Conservation (phyloP, 2,329 filamentous ascomycete genomes). For the Pestalotiopsis sp. region DNA sequence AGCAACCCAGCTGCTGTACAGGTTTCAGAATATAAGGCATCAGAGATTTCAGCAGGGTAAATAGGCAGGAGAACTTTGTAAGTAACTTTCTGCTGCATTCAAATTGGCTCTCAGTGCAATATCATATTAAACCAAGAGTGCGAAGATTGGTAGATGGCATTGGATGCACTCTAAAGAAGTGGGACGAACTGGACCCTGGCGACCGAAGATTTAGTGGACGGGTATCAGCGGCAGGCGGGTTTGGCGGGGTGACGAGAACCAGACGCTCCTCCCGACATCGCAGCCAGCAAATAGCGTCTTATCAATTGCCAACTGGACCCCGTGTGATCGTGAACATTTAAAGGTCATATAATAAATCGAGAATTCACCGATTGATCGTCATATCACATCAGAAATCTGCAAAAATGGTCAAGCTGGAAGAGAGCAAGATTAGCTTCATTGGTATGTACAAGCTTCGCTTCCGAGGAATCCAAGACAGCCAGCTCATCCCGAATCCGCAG, state of each 20-base stretch:
- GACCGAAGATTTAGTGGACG: neutral
- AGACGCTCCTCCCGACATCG: neutral
- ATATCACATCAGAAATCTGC: neutral
- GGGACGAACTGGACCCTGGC: neutral
- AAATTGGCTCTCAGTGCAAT: no score
- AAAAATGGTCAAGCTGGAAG: constrained; percentile 28
- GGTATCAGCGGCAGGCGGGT: constrained; percentile 3
- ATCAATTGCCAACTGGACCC: neutral
- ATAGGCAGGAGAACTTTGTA: no score
- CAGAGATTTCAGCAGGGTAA: no score
- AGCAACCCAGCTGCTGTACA: no score
- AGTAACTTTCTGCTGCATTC: no score
- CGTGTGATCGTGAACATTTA: neutral
- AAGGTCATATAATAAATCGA: neutral
- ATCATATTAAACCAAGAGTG: no score
- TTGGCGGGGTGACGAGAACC: neutral
- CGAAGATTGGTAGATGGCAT: no score
- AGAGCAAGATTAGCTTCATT: constrained; percentile 32
- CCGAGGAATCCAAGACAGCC: neutral
- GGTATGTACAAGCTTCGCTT: constrained; percentile 14
- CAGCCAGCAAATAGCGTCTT: neutral
- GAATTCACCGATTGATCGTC: no score
- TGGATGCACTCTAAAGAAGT: neutral
- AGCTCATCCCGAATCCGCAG: constrained; percentile 31
- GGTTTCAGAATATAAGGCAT: no score